Percentiles rank a stretch among this genome's conserved stretches.
Conservation (phyloP, 2,329 filamentous ascomycete genomes). For the Fusarium sp. region DNA sequence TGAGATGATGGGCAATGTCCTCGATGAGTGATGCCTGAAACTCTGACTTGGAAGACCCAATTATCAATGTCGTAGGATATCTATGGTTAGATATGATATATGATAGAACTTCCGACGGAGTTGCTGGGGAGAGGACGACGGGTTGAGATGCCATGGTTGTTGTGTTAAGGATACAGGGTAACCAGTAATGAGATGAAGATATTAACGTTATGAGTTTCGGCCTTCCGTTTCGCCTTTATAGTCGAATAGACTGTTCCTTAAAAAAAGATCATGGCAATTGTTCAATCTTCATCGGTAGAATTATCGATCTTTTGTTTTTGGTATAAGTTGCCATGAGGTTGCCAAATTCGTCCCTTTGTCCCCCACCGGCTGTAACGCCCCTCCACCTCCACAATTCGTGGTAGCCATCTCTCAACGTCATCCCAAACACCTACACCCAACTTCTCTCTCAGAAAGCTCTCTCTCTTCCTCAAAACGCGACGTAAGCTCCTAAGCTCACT, state of each 20-base stretch:
- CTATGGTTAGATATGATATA: constrained; percentile 70
- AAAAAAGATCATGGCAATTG: background rate
- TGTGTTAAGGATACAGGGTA: constrained; percentile 31
- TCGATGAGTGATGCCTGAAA: constrained; percentile 73
- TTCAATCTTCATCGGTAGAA: background rate
- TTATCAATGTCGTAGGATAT: constrained; percentile 74
- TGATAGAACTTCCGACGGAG: constrained; percentile 73
- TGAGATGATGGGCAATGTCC: constrained; percentile 56
- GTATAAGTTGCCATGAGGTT: constrained; percentile 2
- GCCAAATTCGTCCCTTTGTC: background rate
- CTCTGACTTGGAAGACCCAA: constrained; percentile 74
- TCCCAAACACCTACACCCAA: constrained; percentile 41
- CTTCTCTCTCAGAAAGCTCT: constrained; percentile 18
- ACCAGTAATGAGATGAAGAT: background rate
- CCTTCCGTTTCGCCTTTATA: background rate
- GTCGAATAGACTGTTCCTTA: background rate
- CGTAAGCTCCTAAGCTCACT: constrained; percentile 33
- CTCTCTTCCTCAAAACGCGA: constrained; percentile 24
- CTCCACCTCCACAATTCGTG: constrained; percentile 35
- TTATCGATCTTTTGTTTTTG: background rate
- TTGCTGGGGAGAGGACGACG: constrained; percentile 64
- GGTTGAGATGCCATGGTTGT: constrained; percentile 48
- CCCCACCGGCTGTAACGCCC: constrained; percentile 42
- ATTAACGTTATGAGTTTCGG: background rate
- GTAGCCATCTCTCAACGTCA: constrained; percentile 44